Conservation (phyloP, 2,329 filamentous ascomycete species). For the Proliferodiscus dingleyae region DNA sequence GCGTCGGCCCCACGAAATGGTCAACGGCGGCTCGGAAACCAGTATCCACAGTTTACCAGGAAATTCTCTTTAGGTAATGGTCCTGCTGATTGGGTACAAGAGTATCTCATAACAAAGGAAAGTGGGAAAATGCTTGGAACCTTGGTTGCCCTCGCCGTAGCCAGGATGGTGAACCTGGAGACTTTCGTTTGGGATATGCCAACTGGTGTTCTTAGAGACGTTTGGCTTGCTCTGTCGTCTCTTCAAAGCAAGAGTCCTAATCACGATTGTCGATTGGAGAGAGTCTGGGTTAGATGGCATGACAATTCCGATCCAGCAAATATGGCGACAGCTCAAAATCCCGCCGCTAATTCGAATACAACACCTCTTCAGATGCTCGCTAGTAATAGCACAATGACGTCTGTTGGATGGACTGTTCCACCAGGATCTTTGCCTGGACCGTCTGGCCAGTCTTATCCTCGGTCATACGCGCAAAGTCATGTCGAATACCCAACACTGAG, state of each 20-base stretch:
- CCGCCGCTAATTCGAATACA: constrained; percentile 17
- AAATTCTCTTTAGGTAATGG: constrained; percentile 86
- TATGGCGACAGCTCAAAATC: constrained; percentile 21
- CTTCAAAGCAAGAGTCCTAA: constrained; percentile 53
- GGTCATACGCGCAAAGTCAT: constrained; percentile 47
- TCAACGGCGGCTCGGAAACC: constrained; percentile 56
- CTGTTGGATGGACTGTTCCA: constrained; percentile 37
- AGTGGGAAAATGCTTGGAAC: constrained; percentile 87
- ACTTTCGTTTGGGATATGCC: constrained; percentile 88
- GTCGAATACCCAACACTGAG: constrained; percentile 80
- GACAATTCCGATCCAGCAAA: constrained; percentile 50
- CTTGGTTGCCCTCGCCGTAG: constrained; percentile 71
- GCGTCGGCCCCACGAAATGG: constrained; percentile 11
- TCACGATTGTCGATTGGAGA: constrained; percentile 62
- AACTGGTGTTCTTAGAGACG: constrained; percentile 73
- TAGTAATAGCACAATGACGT: constrained; percentile 38
- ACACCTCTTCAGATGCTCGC: constrained; percentile 28
- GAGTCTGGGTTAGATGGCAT: constrained; percentile 79
- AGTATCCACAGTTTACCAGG: constrained; percentile 72
- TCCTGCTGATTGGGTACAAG: constrained; percentile 69
- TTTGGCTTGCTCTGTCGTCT: constrained; percentile 74
- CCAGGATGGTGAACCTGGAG: constrained; percentile 76
- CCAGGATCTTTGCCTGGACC: constrained; percentile 17
- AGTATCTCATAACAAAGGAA: constrained; percentile 78
- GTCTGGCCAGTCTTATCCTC: constrained; percentile 18